Evolutionary conservation across 163 green algal genomes (phyloP).

Genomic region (Botryococcus braunii): DNA sequence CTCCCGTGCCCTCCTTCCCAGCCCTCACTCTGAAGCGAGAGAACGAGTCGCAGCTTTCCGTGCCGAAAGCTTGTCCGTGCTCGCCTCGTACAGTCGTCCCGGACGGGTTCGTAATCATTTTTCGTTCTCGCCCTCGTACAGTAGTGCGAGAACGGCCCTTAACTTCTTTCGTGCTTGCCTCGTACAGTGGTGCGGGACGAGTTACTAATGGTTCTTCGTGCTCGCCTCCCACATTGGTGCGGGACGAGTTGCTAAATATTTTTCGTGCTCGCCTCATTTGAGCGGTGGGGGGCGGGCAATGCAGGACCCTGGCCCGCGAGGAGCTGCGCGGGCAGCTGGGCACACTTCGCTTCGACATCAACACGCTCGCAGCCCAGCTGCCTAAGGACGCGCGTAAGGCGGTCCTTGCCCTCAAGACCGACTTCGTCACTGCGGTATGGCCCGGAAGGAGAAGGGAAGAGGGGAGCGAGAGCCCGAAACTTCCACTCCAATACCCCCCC

Average conservation of each 20-base stretch:
- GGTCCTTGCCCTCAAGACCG: conserved; percentile 50
- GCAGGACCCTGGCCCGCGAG: conserved; percentile 72
- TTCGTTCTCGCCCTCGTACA: no score
- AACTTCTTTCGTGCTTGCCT: background rate
- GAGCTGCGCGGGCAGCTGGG: conserved; percentile 76
- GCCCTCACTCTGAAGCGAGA: no score
- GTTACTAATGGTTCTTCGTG: background rate
- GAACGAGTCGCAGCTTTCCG: no score
- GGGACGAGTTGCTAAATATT: background rate
- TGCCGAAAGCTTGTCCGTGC: no score
- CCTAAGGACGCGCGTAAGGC: conserved; percentile 71
- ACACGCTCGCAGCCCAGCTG: conserved; percentile 15
- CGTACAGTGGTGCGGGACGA: background rate
- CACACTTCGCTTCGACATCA: conserved; percentile 73
- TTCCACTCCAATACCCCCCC: no score
- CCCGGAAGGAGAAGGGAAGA: background rate
- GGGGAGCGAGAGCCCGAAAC: no score
- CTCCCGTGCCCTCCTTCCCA: no score
- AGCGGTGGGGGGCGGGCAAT: background rate
- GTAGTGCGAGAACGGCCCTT: background rate
- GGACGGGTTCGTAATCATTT: no score
- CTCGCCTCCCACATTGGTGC: background rate
- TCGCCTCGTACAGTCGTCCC: no score
- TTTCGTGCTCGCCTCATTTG: background rate
- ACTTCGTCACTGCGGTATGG: conserved; percentile 63